Conservation (phyloP, 257 asterid genomes). For the Nicotiana obtusifolia region DNA sequence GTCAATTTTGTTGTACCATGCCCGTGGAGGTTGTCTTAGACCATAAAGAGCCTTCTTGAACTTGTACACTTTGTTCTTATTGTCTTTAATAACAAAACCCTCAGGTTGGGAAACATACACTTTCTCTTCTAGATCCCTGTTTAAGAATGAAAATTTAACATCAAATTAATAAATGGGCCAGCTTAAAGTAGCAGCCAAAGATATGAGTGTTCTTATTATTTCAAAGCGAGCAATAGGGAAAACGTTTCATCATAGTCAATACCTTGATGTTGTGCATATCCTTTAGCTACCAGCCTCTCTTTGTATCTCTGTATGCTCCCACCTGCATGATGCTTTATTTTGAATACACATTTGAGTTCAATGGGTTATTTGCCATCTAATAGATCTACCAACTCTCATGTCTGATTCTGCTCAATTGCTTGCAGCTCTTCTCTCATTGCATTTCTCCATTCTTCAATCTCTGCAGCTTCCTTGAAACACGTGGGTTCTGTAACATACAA, state of each 20-base stretch:
- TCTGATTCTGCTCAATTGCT: not conserved
- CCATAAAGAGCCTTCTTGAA: no score
- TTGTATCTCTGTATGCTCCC: not conserved
- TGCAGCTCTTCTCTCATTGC: not conserved
- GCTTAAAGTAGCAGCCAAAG: no score
- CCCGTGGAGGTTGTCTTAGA: no score
- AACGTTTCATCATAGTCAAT: not conserved
- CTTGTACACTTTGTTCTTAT: not conserved
- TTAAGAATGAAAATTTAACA: not conserved
- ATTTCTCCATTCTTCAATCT: not conserved
- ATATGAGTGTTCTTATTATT: not conserved
- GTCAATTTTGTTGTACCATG: no score
- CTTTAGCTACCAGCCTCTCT: conserved; percentile 4
- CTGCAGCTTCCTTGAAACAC: not conserved
- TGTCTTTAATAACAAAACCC: not conserved
- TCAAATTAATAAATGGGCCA: not conserved
- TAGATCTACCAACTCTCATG: not conserved
- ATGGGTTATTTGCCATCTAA: not conserved
- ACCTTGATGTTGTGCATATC: not conserved
- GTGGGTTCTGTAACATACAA: not conserved
- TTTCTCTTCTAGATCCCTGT: no score
- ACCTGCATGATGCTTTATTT: not conserved
- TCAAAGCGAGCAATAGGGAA: not conserved
- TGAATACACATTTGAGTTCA: not conserved
- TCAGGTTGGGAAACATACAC: not conserved